Conservation (phyloP, 2,329 filamentous ascomycete genomes). For the Botryotinia calthae region DNA sequence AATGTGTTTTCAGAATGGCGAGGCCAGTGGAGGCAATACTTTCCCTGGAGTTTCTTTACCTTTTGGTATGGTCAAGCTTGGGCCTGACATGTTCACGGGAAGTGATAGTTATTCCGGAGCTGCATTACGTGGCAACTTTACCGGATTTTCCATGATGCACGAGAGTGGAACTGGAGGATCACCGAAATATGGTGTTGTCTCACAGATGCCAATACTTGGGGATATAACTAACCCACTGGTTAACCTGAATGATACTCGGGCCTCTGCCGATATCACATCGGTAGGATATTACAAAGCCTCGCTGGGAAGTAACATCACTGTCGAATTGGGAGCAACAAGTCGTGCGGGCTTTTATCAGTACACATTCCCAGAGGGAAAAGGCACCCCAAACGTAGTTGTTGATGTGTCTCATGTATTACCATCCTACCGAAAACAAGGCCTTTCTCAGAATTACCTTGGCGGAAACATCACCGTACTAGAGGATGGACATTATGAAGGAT, state of each 20-base stretch:
- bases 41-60: conserved; percentile 26
- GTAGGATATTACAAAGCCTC: conserved; percentile 61
- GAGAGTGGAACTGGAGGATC: conserved; percentile 66
- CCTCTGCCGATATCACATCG: conserved; percentile 48
- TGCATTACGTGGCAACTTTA: conserved; percentile 49
- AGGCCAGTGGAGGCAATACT: conserved; percentile 20
- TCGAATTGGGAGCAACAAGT: conserved; percentile 55
- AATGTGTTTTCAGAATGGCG: conserved; percentile 12
- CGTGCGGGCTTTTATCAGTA: conserved; percentile 61
- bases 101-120: conserved; percentile 52
- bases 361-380: conserved; percentile 48
- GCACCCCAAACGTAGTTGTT: conserved; percentile 47
- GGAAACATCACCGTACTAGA: conserved; percentile 54
- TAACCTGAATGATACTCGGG: conserved; percentile 54
- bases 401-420: conserved; percentile 64
- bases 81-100: conserved; percentile 41
- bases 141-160: conserved; percentile 62
- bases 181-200: conserved; percentile 65
- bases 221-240: conserved; percentile 51
- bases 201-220: conserved; percentile 55
- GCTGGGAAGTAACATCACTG: conserved; percentile 53
- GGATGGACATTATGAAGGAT: conserved; percentile 55
- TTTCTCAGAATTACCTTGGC: conserved; percentile 59
- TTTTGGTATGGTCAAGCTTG: conserved; percentile 27
- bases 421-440: conserved; percentile 56